Base-by-base conservation (phyloP, 2,329 filamentous ascomycete genomes). In the Aspergillaceae sp. region DNA sequence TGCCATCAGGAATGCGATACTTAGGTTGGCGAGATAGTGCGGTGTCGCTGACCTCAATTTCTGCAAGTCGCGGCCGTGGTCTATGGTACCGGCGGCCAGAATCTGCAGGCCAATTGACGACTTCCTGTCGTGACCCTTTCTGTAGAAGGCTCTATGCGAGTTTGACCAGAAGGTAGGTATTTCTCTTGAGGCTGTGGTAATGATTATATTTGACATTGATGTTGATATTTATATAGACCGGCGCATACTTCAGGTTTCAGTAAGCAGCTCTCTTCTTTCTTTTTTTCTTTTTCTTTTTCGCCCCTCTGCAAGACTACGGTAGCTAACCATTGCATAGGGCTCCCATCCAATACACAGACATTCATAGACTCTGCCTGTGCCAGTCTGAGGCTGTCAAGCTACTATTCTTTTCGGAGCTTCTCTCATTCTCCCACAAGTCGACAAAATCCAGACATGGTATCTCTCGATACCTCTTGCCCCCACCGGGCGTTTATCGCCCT, bases 401-500 rank as follows among this genome's bases (percentile, higher is more conserved):
- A 27, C 3, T 8, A 5, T 4, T 38, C 36, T 38, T 5, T 27
- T 8, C 48, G 51, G 30, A 19, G 29, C 8, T 51, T 57, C 33
- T 54, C 53, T 19, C 49, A 9, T 40, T 42, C 41, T 27, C 47
- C 30, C 33, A 32, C 42, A 30, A 46, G 35, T 8, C 43, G 35
- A 8, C 50, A 51, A 41, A 48, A 52, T n/a, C 10, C 48, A 29
- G 44, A 45, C 7, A 58, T 59, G 57, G 45, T 52, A 33, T 41
- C 46, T 29, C 41, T 41, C 29, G 56, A 51, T 9, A 45, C 47
- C 40, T 29, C 42, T 19, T 2, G 34, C 32, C 46, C 45, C 41
- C 70, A 69, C 51, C 66, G 67, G 45, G 88, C 86, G 0, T 94
- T 87, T 63, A 80, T 98, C 57, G 92, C 91, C 5, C 73, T 98